These are phyloP conservation scores for Halophytophthora batemanensis DNA, from an alignment of 352 stramenopile genomes.

Conservation along the genomic window DNA sequence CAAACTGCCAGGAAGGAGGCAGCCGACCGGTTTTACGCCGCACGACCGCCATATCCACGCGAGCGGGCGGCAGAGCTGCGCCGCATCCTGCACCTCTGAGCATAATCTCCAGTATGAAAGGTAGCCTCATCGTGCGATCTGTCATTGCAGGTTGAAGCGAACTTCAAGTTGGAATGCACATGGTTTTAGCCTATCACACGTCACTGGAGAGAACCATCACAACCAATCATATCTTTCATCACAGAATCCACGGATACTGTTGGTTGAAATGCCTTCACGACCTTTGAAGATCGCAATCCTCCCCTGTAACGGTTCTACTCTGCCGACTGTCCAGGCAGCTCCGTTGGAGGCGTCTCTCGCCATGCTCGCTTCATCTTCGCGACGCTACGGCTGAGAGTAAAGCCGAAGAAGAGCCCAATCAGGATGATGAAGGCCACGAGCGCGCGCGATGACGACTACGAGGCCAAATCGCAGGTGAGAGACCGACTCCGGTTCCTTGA, in stretches of 20 bases:
- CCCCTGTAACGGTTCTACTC: no score
- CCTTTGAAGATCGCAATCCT: conserved; percentile 18
- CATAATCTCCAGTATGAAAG: no score
- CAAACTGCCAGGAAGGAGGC: conserved; percentile 31
- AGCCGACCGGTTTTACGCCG: conserved; percentile 24
- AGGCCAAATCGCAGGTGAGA: conserved; percentile 17
- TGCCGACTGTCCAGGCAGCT: no score
- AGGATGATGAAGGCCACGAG: conserved; percentile 28
- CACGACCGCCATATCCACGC: conserved; percentile 27
- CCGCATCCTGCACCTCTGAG: conserved; percentile 4
- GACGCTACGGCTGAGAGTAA: neutral
- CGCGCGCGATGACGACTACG: conserved; percentile 16
- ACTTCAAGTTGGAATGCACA: neutral
- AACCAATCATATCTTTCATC: neutral
- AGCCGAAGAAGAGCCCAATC: neutral
- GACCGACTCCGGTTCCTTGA: neutral
- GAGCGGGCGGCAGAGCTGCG: conserved; percentile 23
- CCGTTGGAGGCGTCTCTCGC: neutral
- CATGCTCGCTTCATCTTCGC: neutral
- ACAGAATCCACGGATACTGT: conserved; percentile 4
- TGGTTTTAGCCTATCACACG: conserved; percentile 8
- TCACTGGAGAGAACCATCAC: neutral
- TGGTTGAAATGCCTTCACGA: conserved; percentile 6
- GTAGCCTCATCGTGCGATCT: no score
- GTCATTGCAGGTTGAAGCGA: neutral